Percentiles rank a stretch among this genome's conserved stretches.
Evolutionary conservation across 1,139 yeast genomes (phyloP).

Genomic region (Taphrina flavorubra): DNA sequence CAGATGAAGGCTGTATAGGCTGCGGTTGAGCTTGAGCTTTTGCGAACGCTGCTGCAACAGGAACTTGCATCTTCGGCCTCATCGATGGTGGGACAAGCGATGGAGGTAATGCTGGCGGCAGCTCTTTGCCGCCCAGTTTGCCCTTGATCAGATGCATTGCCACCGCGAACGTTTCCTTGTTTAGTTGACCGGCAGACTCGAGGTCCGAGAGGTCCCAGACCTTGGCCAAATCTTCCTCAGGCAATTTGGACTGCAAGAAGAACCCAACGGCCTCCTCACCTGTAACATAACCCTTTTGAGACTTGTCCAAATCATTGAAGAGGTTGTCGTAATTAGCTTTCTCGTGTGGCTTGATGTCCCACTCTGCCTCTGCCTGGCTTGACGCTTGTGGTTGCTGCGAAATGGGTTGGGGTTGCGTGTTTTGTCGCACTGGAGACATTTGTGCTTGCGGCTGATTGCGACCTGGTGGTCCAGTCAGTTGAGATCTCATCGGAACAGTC

Average conservation of each 20-base stretch:
- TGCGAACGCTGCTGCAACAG: slow-evolving; percentile 43
- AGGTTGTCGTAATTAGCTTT: slow-evolving; percentile 78
- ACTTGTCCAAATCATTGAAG: slow-evolving; percentile 64
- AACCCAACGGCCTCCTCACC: slow-evolving; percentile 77
- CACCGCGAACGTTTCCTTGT: slow-evolving; percentile 82
- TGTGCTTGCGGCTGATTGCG: slow-evolving; percentile 40
- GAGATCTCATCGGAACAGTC: slow-evolving; percentile 37
- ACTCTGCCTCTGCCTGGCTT: slow-evolving; percentile 57
- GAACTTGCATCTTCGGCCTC: slow-evolving; percentile 39
- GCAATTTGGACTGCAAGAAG: slow-evolving; percentile 82
- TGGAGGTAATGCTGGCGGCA: slow-evolving; percentile 64
- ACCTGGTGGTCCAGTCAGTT: slow-evolving; percentile 43
- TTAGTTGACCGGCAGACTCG: slow-evolving; percentile 81
- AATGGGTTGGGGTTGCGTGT: slow-evolving; percentile 54
- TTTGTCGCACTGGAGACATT: slow-evolving; percentile 43
- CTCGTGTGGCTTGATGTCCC: slow-evolving; percentile 73
- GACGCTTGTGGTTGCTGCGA: slow-evolving; percentile 54
- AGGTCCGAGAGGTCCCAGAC: slow-evolving; percentile 96
- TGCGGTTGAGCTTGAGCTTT: slow-evolving; percentile 30
- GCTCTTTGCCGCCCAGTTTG: slow-evolving; percentile 71
- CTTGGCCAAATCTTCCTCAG: slow-evolving; percentile 82
- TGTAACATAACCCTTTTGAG: slow-evolving; percentile 41
- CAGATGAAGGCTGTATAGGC: slow-evolving; percentile 39
- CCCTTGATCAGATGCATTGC: slow-evolving; percentile 93
- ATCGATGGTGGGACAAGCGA: slow-evolving; percentile 47